Evolutionary conservation across 2,329 filamentous ascomycete genomes (phyloP).

Genomic region (Grosmannia serpens): DNA sequence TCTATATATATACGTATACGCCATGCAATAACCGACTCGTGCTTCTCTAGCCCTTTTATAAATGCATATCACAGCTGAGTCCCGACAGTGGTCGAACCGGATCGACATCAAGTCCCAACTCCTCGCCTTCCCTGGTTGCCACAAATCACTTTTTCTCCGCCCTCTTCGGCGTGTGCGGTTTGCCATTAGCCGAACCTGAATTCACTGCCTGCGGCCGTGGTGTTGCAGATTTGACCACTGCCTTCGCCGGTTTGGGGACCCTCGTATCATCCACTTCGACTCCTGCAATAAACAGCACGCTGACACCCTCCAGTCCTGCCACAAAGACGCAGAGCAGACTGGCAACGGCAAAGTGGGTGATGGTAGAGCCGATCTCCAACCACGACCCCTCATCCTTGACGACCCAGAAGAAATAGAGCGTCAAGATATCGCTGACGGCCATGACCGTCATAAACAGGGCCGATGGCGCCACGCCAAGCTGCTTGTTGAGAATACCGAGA

Average conservation of each 20-base stretch:
- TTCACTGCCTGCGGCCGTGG: not conserved
- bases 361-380: conserved; percentile 95
- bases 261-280: conserved; percentile 46
- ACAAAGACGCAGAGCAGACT: conserved; percentile 87
- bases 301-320: conserved; percentile 73
- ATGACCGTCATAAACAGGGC: conserved; percentile 93
- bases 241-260: not conserved
- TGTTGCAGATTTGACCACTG: not conserved
- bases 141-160: not conserved
- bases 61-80: not conserved
- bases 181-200: not conserved
- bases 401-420: conserved; percentile 94
- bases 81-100: not conserved
- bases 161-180: not conserved
- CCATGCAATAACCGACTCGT: not conserved
- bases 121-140: not conserved
- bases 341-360: conserved; percentile 90
- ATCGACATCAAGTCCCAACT: no score
- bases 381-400: conserved; percentile 94
- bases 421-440: conserved; percentile 81
- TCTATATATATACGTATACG: not conserved
- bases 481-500: conserved; percentile 80
- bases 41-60: not conserved
- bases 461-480: conserved; percentile 72
- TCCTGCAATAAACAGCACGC: conserved; percentile 69